Evolutionary conservation across 768 basidiomycete species (phyloP).

Genomic region (Suillus brevipes): DNA sequence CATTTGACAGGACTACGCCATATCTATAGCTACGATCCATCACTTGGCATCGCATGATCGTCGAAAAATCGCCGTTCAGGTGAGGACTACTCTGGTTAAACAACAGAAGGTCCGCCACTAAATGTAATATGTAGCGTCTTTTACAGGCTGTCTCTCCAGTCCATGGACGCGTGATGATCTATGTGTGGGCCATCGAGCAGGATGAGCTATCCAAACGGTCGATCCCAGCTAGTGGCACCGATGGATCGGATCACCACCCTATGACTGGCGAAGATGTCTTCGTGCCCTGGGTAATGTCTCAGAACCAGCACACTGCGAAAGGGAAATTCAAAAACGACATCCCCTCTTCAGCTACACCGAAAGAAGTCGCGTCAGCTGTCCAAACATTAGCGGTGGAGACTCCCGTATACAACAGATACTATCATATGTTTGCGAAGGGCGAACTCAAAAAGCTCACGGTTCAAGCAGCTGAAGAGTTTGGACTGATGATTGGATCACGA

Average conservation of each 20-base stretch:
- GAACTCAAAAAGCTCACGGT: constrained; percentile 67
- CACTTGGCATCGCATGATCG: constrained; percentile 84
- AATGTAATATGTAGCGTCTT: constrained; percentile 46
- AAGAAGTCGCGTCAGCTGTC: not conserved
- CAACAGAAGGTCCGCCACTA: not conserved
- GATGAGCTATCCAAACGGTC: constrained; percentile 78
- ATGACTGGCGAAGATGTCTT: constrained; percentile 74
- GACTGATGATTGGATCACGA: constrained; percentile 48
- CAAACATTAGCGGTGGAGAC: constrained; percentile 17
- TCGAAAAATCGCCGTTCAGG: constrained; percentile 73
- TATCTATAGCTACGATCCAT: constrained; percentile 97
- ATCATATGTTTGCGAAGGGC: constrained; percentile 89
- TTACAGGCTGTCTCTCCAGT: constrained; percentile 61
- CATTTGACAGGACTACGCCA: constrained; percentile 80
- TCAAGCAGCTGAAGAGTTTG: constrained; percentile 62
- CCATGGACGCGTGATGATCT: constrained; percentile 83
- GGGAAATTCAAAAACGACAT: constrained; percentile 14
- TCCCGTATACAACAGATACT: constrained; percentile 82
- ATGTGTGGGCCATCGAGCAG: constrained; percentile 98
- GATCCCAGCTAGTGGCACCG: constrained; percentile 40
- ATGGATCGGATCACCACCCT: constrained; percentile 17
- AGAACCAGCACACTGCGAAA: constrained; percentile 24
- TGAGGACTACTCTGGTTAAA: constrained; percentile 27
- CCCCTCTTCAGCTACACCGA: constrained; percentile 1
- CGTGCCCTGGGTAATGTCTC: constrained; percentile 81